Conservation (phyloP, 805 yeast genomes). For the Starmerella gropengiesseri region DNA sequence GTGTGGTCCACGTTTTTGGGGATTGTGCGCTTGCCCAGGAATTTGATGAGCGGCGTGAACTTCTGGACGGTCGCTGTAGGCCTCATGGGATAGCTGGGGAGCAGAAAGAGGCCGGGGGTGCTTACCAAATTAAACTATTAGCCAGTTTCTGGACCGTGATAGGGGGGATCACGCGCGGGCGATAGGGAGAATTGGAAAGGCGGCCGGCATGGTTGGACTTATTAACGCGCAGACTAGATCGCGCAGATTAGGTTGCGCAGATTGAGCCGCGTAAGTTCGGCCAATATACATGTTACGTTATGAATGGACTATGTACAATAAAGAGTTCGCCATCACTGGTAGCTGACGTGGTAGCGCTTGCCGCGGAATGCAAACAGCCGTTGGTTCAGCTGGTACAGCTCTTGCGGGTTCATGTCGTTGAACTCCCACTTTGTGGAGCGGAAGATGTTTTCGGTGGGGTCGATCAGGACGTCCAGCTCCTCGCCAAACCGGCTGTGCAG, state of each 20-base stretch:
- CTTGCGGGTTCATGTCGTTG: constrained; percentile 85
- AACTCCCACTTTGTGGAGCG: constrained; percentile 90
- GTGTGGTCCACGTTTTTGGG: constrained; percentile 33
- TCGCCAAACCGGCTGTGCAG: constrained; percentile 49
- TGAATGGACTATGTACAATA: background rate
- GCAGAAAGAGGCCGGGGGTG: background rate
- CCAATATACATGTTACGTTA: too few species aligned
- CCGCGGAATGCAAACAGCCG: constrained; percentile 88
- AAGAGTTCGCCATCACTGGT: background rate
- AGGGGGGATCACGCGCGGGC: too few species aligned
- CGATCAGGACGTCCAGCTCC: constrained; percentile 73
- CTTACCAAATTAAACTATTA: background rate
- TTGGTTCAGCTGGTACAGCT: constrained; percentile 85
- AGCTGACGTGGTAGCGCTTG: constrained; percentile 72
- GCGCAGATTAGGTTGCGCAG: too few species aligned
- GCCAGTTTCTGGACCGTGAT: too few species aligned
- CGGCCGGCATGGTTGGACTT: too few species aligned
- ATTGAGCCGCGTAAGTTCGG: too few species aligned
- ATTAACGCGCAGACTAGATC: too few species aligned
- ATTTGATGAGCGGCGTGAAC: constrained; percentile 52
- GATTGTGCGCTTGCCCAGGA: constrained; percentile 61
- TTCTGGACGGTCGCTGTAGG: constrained; percentile 10
- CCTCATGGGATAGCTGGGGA: constrained; percentile 10
- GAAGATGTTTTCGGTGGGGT: constrained; percentile 59
- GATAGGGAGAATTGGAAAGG: too few species aligned